Conservation (phyloP, 192 early-diverging fungal species). For the Umbelopsis ramanniana region DNA sequence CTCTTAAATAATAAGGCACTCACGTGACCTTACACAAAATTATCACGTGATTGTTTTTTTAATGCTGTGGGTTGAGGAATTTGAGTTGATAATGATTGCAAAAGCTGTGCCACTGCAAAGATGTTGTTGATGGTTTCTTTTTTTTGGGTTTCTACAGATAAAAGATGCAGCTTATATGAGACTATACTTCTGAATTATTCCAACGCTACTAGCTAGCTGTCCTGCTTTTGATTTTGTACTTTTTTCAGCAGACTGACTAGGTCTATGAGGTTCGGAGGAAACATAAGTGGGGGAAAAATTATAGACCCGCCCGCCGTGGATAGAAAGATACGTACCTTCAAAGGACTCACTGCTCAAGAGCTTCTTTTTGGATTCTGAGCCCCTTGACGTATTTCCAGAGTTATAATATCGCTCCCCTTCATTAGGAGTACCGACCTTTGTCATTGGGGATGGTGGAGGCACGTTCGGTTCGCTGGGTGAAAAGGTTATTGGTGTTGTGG, state of each 20-base stretch:
- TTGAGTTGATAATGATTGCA: too few species aligned
- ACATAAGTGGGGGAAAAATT: conserved; percentile 1
- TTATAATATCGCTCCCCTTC: background rate
- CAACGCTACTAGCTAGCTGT: background rate
- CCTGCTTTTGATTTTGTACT: conserved; percentile 18
- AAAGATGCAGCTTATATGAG: background rate
- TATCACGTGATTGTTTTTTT: background rate
- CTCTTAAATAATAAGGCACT: too few species aligned
- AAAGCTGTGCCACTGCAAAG: too few species aligned
- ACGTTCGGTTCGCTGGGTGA: conserved; percentile 18
- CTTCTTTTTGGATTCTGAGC: conserved; percentile 16
- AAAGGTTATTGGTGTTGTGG: conserved; percentile 11
- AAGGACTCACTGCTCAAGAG: conserved; percentile 13
- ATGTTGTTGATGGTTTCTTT: too few species aligned
- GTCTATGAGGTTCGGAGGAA: background rate
- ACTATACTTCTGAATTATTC: background rate
- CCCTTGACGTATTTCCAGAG: background rate
- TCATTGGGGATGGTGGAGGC: conserved; percentile 21
- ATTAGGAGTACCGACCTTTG: conserved; percentile 10
- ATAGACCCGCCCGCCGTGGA: background rate
- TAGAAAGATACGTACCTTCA: background rate
- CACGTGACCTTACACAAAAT: background rate
- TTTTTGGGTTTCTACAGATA: background rate
- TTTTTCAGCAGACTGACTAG: conserved; percentile 16
- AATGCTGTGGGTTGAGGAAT: background rate